These are phyloP conservation scores for Mortierella sp. DNA, from an alignment of 371 early-diverging fungal species.

Conservation along the genomic window DNA sequence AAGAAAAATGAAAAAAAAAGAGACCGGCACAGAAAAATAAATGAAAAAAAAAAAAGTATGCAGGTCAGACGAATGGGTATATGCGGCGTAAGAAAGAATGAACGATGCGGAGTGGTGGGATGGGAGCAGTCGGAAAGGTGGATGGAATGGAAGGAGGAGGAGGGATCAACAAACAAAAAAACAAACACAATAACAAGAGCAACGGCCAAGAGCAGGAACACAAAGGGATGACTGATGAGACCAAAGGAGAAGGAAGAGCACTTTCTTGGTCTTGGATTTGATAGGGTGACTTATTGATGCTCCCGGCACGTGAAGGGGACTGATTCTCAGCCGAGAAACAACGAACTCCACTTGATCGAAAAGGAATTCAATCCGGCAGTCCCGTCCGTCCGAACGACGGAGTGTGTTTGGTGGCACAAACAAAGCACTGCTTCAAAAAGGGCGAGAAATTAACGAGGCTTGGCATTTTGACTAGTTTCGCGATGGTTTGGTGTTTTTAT, in stretches of 20 bases:
- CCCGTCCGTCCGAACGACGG: not conserved
- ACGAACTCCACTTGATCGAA: not conserved
- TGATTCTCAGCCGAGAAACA: not conserved
- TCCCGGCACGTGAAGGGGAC: conserved; percentile 1
- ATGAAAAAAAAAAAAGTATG: not conserved
- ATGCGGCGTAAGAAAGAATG: not conserved
- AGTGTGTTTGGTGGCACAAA: not conserved
- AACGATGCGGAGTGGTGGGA: not conserved
- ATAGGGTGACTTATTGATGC: not conserved
- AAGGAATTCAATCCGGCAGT: not conserved
- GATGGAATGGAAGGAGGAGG: not conserved
- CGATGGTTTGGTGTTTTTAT: not conserved
- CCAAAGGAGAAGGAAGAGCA: not conserved
- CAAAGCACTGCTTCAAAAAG: not conserved
- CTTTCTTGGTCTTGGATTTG: conserved; percentile 7
- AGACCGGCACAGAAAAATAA: not conserved
- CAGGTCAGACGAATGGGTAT: not conserved
- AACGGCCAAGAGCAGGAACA: not conserved
- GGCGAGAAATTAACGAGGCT: not conserved
- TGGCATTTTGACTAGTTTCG: not conserved
- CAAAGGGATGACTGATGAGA: not conserved
- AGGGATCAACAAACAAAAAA: conserved; percentile 1
- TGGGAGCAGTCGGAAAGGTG: not conserved
- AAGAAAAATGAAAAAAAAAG: no score
- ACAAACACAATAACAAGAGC: not conserved